Evolutionary conservation across 257 asterid genomes (phyloP).

Genomic region (Solanum microdontum): DNA sequence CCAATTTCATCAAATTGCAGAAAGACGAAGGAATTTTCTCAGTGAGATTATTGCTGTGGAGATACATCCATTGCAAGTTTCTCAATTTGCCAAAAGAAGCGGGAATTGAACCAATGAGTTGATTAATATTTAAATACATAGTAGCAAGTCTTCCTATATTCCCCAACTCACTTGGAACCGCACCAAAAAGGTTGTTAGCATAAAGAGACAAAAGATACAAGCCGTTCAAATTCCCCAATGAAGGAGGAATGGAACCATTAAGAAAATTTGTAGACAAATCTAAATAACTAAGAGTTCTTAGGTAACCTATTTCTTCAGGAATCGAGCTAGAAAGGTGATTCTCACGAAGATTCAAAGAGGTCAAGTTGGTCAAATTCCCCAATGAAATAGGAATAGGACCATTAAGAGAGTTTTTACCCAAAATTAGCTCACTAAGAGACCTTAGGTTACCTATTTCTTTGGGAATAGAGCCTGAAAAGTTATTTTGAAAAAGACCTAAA

Average conservation of each 20-base stretch:
- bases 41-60: not conserved
- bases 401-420: too few relatives aligned
- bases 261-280: too few relatives aligned
- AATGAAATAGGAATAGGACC: not conserved
- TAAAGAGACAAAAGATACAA: not conserved
- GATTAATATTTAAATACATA: not conserved
- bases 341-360: not conserved
- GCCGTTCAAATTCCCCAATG: not conserved
- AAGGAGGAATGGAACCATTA: not conserved
- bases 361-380: not conserved
- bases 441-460: not conserved
- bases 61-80: not conserved
- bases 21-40: not conserved
- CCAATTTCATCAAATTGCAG: too few relatives aligned
- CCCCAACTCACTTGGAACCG: not conserved
- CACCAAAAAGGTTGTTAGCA: not conserved
- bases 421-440: not conserved
- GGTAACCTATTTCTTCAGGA: not conserved
- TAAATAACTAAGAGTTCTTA: not conserved
- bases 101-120: not conserved
- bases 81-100: not conserved
- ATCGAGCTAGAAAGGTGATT: too few relatives aligned
- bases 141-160: not conserved
- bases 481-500: accelerated
- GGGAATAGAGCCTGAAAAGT: not conserved